A percentile compares a stretch with the other conserved stretches of the same genome.
Conservation (phyloP, 2,329 filamentous ascomycete genomes). For the Fusarium longipes region DNA sequence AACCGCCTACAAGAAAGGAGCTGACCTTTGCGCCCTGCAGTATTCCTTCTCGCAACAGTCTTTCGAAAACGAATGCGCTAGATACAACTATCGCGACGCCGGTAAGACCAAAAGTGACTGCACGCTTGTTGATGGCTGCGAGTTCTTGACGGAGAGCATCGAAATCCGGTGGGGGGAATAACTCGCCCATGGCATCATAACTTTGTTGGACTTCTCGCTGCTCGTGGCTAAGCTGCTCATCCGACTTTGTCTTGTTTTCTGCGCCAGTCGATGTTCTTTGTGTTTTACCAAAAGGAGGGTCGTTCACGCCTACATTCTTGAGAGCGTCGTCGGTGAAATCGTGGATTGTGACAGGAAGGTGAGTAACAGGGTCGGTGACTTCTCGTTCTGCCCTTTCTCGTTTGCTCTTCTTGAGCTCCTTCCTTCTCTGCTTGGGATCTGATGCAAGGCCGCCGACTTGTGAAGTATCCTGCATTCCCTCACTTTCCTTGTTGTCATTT, state of each 20-base stretch:
- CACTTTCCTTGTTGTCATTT: conserved; percentile 3
- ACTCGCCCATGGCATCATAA: conserved; percentile 55
- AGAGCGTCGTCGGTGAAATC: conserved; percentile 75
- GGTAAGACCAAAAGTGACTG: conserved; percentile 53
- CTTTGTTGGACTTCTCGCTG: conserved; percentile 51
- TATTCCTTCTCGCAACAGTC: conserved; percentile 28
- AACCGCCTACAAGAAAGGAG: conserved; percentile 37
- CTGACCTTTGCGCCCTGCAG: conserved; percentile 10
- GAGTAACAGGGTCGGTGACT: conserved; percentile 79
- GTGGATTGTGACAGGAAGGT: conserved; percentile 74
- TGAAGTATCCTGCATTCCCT: conserved; percentile 50
- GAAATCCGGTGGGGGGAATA: conserved; percentile 63
- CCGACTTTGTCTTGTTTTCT: conserved; percentile 54
- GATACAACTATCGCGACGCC: conserved; percentile 51
- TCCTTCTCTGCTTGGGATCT: conserved; percentile 61
- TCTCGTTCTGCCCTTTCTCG: conserved; percentile 63
- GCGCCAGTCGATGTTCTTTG: conserved; percentile 54
- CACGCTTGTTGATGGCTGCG: conserved; percentile 47
- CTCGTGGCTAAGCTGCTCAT: conserved; percentile 54
- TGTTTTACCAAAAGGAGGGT: conserved; percentile 51
- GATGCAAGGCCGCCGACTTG: conserved; percentile 51
- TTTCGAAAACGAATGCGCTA: conserved; percentile 43
- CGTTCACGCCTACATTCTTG: conserved; percentile 48
- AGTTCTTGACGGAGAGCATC: conserved; percentile 54
- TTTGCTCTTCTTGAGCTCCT: conserved; percentile 59